phyloP scores from a whole-genome alignment of 1,284 basidiomycete species.

The Irpex lacteus region DNA sequence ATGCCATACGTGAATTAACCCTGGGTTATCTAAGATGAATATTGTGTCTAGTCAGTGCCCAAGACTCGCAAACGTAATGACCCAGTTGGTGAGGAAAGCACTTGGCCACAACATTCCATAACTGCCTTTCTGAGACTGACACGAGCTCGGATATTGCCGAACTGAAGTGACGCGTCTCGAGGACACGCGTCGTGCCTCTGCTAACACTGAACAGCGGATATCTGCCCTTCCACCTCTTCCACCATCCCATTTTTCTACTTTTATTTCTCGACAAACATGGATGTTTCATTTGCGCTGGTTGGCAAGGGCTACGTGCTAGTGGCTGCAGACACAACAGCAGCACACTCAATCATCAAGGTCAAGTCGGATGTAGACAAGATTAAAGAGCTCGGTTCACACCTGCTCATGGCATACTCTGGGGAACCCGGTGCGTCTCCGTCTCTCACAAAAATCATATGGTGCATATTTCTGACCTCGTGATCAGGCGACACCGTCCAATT shows the following conservation, averaged over 20 bases:
- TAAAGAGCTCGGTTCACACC: slow-evolving; percentile 85
- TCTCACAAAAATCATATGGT: no score
- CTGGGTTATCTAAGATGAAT: neutral
- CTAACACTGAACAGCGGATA: neutral
- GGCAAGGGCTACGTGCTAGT: slow-evolving; percentile 92
- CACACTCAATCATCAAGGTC: slow-evolving; percentile 95
- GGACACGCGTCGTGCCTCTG: slow-evolving; percentile 12
- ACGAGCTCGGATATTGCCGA: slow-evolving; percentile 13
- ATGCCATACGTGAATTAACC: no score
- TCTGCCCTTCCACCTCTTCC: slow-evolving; percentile 1
- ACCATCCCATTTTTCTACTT: neutral
- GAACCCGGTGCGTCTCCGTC: slow-evolving; percentile 70
- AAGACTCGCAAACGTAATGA: no score
- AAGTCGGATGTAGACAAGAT: slow-evolving; percentile 98
- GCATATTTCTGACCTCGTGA: neutral
- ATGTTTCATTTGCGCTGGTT: slow-evolving; percentile 72
- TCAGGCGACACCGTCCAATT: slow-evolving; percentile 96
- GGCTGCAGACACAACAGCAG: slow-evolving; percentile 89
- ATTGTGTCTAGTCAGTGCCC: neutral
- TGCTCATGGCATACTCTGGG: slow-evolving; percentile 94
- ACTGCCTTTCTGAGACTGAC: neutral
- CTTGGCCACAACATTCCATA: neutral
- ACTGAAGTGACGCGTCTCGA: slow-evolving; percentile 18
- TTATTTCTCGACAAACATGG: slow-evolving; percentile 44
- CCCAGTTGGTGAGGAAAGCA: no score